phyloP scores from a whole-genome alignment of 805 yeast genomes.

The Starmerella bombicola region DNA sequence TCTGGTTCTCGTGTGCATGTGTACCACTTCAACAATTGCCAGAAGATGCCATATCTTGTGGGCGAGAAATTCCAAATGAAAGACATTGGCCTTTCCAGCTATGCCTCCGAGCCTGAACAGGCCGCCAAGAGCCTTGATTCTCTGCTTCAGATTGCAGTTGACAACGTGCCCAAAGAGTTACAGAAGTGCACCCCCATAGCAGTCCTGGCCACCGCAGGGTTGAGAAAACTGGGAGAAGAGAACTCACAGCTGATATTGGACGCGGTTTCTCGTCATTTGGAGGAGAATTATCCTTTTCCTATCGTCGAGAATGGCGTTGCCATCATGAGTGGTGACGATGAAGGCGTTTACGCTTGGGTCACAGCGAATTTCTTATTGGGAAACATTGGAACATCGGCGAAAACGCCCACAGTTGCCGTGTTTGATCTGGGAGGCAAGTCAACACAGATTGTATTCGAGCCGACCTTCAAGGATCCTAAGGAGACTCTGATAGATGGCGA shows the following conservation, averaged over 20 bases:
- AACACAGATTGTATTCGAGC: slow-evolving; percentile 97
- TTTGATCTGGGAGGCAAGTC: slow-evolving; percentile 98
- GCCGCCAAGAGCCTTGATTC: slow-evolving; percentile 90
- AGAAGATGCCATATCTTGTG: slow-evolving; percentile 67
- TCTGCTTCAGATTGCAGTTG: slow-evolving; percentile 60
- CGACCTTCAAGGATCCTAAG: slow-evolving; percentile 39
- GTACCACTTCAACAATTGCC: slow-evolving; percentile 79
- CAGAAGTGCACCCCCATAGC: slow-evolving; percentile 85
- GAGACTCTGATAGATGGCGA: slow-evolving; percentile 65
- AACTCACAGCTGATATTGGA: slow-evolving; percentile 58
- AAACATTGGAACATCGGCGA: slow-evolving; percentile 71
- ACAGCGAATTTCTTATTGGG: slow-evolving; percentile 89
- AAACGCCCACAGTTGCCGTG: slow-evolving; percentile 84
- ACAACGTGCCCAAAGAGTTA: slow-evolving; percentile 57
- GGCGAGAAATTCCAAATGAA: slow-evolving; percentile 77
- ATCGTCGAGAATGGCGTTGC: slow-evolving; percentile 74
- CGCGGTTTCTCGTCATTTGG: slow-evolving; percentile 66
- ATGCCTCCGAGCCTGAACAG: slow-evolving; percentile 58
- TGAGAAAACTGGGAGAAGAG: slow-evolving; percentile 69
- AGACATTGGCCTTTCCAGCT: slow-evolving; percentile 79
- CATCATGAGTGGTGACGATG: slow-evolving; percentile 92
- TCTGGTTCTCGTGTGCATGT: slow-evolving; percentile 94
- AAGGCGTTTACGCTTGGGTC: slow-evolving; percentile 98
- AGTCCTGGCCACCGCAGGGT: slow-evolving; percentile 96
- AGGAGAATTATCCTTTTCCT: slow-evolving; percentile 77